Conservation (phyloP, 257 asterid species). For the Rauvolfia tetraphylla region DNA sequence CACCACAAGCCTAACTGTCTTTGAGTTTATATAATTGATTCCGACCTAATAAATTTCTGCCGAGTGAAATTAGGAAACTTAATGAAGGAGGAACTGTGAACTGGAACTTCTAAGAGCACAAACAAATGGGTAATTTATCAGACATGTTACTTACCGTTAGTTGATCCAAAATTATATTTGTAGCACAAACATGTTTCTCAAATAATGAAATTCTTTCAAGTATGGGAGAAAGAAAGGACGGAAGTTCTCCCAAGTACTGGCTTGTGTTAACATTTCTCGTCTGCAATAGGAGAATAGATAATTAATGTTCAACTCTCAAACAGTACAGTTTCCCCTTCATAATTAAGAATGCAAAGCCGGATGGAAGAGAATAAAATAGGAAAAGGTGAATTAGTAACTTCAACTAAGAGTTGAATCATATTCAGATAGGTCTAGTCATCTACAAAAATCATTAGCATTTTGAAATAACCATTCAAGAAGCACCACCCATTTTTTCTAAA, state of each 20-base stretch:
- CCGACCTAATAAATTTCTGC: background rate
- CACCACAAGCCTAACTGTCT: background rate
- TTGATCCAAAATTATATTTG: constrained; percentile 57
- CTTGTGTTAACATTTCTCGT: constrained; percentile 80
- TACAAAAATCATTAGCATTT: background rate
- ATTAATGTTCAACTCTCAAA: background rate
- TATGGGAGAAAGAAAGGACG: constrained; percentile 61
- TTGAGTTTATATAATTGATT: background rate
- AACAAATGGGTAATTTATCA: constrained; percentile 7
- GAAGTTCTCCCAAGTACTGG: constrained; percentile 79
- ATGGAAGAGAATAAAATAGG: background rate
- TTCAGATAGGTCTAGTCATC: background rate
- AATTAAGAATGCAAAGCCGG: background rate
- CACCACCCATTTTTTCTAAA: background rate
- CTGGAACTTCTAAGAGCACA: background rate
- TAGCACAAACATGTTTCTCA: constrained; percentile 39
- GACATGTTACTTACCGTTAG: constrained; percentile 57
- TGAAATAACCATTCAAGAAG: background rate
- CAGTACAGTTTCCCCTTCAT: background rate
- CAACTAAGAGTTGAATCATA: background rate
- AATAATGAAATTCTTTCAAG: constrained; percentile 52
- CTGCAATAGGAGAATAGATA: constrained; percentile 36
- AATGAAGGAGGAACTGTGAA: background rate
- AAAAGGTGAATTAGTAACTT: background rate
- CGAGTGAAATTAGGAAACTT: background rate